Evolutionary conservation across 192 early-diverging fungal genomes (phyloP).

Genomic region (Coemansia sp.): DNA sequence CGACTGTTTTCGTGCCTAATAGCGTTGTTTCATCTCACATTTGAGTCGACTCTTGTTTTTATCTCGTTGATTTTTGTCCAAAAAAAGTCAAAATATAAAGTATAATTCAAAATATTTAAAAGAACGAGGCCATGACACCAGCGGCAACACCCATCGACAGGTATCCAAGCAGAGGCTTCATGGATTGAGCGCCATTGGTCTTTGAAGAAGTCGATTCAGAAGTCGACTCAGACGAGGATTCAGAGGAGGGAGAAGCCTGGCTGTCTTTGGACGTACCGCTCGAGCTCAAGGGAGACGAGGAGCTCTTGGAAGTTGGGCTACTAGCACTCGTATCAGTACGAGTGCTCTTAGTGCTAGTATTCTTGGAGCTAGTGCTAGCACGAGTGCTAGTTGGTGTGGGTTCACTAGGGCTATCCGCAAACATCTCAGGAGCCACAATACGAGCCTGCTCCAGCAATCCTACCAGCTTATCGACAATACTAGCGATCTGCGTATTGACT

Average conservation of each 20-base stretch:
- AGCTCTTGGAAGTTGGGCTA: neutral
- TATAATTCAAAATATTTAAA: neutral
- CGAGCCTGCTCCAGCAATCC: neutral
- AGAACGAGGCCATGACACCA: neutral
- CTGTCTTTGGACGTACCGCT: neutral
- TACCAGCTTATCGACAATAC: neutral
- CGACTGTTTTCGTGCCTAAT: neutral
- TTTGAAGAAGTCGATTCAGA: neutral
- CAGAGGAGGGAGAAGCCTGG: neutral
- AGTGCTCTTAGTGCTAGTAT: neutral
- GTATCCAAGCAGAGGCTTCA: neutral
- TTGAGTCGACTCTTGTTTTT: neutral
- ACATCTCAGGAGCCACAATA: neutral
- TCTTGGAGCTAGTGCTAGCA: neutral
- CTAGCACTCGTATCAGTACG: neutral
- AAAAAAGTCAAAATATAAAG: neutral
- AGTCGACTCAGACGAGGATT: neutral
- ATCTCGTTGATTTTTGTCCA: neutral
- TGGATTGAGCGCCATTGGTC: neutral
- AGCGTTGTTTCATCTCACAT: neutral
- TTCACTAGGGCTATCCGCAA: neutral
- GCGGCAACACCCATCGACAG: neutral
- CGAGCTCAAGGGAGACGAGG: neutral
- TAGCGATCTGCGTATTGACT: neutral
- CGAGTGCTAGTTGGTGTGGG: neutral